phyloP scores from a whole-genome alignment of 2,329 filamentous ascomycete genomes.

The Paraconiothyrium brasiliense region DNA sequence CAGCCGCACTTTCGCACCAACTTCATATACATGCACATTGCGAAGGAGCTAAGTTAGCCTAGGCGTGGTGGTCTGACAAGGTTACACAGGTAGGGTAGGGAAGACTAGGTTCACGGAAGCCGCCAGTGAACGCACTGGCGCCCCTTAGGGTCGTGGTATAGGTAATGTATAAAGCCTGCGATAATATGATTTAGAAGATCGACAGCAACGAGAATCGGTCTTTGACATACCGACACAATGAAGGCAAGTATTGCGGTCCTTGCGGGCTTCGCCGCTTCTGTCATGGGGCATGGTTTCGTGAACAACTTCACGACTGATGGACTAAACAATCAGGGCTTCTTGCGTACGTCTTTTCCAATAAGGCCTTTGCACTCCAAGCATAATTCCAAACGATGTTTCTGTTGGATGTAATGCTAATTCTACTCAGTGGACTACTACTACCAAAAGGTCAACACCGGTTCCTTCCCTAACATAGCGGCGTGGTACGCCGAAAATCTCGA shows the following conservation, averaged over 20 bases:
- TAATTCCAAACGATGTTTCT: neutral
- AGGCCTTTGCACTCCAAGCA: neutral
- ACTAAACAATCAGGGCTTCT: slow-evolving; percentile 53
- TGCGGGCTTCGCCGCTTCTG: slow-evolving; percentile 38
- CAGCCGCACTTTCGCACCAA: neutral
- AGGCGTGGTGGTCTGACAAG: neutral
- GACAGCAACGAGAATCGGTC: neutral
- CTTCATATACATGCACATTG: neutral
- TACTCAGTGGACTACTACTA: slow-evolving; percentile 18
- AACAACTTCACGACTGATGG: slow-evolving; percentile 55
- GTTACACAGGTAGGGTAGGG: too few species aligned
- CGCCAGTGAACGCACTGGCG: slow-evolving; percentile 2
- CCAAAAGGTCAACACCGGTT: slow-evolving; percentile 13
- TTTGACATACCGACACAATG: neutral
- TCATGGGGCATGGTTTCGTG: slow-evolving; percentile 54
- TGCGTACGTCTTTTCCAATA: slow-evolving; percentile 25
- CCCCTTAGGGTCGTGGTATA: neutral
- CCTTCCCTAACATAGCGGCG: slow-evolving; percentile 14
- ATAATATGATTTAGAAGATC: neutral
- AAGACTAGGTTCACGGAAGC: neutral
- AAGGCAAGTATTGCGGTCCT: slow-evolving; percentile 16
- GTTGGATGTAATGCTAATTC: neutral
- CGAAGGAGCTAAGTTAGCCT: neutral
- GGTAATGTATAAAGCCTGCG: neutral
- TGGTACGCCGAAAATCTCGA: slow-evolving; percentile 33